Conservation (phyloP, 352 stramenopile species). For the Phytophthora ohioensis region DNA sequence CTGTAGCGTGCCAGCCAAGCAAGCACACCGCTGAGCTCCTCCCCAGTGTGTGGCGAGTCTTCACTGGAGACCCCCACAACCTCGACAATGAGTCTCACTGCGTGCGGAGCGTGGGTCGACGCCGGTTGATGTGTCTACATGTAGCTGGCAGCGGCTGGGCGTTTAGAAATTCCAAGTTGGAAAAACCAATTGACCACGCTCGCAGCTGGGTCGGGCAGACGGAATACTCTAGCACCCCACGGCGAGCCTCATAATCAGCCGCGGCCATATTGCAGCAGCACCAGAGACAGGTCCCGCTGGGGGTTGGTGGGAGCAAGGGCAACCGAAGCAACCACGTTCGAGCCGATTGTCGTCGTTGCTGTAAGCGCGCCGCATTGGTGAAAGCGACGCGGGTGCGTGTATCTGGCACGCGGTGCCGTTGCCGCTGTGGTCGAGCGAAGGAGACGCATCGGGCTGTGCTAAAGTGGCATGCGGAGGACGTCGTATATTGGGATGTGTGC, state of each 20-base stretch:
- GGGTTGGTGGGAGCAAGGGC: background rate
- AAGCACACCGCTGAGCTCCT: slow-evolving; percentile 3
- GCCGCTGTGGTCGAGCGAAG: background rate
- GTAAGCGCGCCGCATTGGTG: slow-evolving; percentile 24
- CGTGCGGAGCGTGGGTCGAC: background rate
- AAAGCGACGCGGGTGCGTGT: slow-evolving; percentile 21
- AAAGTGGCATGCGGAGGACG: background rate
- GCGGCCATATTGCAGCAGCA: background rate
- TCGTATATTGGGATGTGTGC: slow-evolving; percentile 17
- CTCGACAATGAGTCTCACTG: slow-evolving; percentile 3
- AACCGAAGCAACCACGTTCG: background rate
- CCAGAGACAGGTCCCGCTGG: background rate
- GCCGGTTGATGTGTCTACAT: slow-evolving; percentile 14
- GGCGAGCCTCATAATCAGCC: slow-evolving; percentile 22
- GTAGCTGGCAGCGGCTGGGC: background rate
- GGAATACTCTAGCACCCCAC: slow-evolving; percentile 27
- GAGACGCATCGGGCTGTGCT: background rate
- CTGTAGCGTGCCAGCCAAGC: no score
- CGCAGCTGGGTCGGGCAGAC: slow-evolving; percentile 17
- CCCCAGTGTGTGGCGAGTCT: background rate
- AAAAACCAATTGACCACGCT: background rate
- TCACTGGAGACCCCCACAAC: background rate
- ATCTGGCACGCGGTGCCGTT: slow-evolving; percentile 18
- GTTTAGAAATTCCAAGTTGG: background rate
- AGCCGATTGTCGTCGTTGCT: background rate